Conservation (phyloP, 2,329 filamentous ascomycete species). For the Pestalotiopsis sp. region DNA sequence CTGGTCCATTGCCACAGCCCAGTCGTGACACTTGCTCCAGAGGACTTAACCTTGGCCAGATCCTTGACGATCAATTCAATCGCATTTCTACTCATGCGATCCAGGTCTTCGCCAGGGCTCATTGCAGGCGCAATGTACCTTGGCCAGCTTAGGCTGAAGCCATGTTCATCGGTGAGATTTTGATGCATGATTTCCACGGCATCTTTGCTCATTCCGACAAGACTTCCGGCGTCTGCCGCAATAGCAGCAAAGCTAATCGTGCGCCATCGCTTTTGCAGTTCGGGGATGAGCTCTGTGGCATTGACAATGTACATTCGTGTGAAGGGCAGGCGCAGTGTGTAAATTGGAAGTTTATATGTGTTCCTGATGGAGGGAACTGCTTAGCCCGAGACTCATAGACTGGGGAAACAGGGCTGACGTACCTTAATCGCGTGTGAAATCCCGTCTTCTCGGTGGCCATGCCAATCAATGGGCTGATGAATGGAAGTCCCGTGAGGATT, state of each 20-base stretch:
- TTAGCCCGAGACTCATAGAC: background rate
- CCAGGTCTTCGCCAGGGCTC: conserved; percentile 18
- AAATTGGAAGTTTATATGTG: conserved; percentile 23
- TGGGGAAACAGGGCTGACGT: conserved; percentile 7
- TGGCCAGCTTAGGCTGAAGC: conserved; percentile 20
- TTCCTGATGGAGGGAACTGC: background rate
- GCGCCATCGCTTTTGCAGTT: conserved; percentile 28
- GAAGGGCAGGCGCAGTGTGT: conserved; percentile 29
- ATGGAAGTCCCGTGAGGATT: conserved; percentile 24
- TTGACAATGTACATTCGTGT: conserved; percentile 30
- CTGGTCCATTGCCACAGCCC: conserved; percentile 15
- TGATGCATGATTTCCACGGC: conserved; percentile 24
- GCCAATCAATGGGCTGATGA: conserved; percentile 26
- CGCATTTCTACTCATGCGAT: conserved; percentile 21
- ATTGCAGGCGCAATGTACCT: conserved; percentile 17
- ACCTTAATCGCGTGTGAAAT: conserved; percentile 21
- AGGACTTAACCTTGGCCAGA: background rate
- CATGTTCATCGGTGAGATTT: conserved; percentile 20
- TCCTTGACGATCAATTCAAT: conserved; percentile 22
- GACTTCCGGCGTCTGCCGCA: conserved; percentile 21
- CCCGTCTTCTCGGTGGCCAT: conserved; percentile 22
- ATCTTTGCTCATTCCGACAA: conserved; percentile 29
- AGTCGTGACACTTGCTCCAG: background rate
- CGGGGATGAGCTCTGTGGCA: conserved; percentile 25
- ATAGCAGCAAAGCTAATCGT: conserved; percentile 28